Evolutionary conservation across 371 early-diverging fungal genomes (phyloP).

Genomic region (Dichotomocladium elegans): DNA sequence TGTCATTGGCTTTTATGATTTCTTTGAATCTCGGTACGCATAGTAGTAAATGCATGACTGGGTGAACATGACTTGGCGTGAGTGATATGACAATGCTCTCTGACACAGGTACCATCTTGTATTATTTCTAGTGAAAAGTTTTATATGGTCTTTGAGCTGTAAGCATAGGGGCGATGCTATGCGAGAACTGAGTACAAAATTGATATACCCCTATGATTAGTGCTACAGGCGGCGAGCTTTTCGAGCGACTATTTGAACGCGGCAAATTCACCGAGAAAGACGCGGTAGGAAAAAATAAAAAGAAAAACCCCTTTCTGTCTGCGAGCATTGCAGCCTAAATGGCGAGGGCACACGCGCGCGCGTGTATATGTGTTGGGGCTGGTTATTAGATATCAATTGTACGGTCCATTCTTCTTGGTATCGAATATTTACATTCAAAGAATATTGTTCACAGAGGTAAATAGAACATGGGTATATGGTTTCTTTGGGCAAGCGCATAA

Average conservation of each 20-base stretch:
- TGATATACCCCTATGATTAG: constrained; percentile 16
- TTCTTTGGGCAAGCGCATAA: not conserved
- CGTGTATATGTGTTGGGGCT: no score
- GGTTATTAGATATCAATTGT: constrained; percentile 50
- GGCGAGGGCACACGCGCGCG: no score
- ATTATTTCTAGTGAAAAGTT: constrained; percentile 57
- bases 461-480: no score
- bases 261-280: constrained; percentile 88
- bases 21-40: constrained; percentile 64
- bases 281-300: constrained; percentile 33
- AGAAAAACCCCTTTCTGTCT: no score
- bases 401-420: constrained; percentile 54
- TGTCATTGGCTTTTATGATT: constrained; percentile 76
- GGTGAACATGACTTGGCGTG: no score
- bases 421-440: constrained; percentile 64
- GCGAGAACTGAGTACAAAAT: not conserved
- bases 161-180: constrained; percentile 11
- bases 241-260: constrained; percentile 78
- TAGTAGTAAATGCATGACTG: no score
- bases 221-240: constrained; percentile 86
- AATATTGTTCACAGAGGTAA: constrained; percentile 67
- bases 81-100: no score
- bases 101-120: not conserved
- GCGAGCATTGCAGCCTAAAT: no score
- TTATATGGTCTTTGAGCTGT: constrained; percentile 86